phyloP scores from a whole-genome alignment of 164 flowering plant species.

The Sextonia rubra region DNA sequence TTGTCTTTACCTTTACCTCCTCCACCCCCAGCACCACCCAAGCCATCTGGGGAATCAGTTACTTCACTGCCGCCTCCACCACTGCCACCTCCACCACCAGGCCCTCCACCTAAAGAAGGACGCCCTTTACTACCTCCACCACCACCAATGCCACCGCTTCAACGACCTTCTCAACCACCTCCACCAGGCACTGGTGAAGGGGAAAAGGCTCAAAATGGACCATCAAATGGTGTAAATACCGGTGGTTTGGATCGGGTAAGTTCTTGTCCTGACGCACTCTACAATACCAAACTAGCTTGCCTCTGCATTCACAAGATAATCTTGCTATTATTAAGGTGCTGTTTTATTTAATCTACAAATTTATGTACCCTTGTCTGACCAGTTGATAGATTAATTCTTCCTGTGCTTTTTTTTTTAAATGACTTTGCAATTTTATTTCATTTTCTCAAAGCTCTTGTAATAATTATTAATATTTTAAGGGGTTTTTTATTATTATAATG shows the following conservation, averaged over 20 bases:
- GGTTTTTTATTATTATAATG: too few species aligned
- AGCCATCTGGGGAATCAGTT: constrained; percentile 35
- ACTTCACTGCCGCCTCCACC: constrained; percentile 60
- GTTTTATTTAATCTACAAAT: background rate
- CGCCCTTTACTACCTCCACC: constrained; percentile 50
- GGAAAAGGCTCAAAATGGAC: constrained; percentile 32
- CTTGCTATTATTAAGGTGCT: too few species aligned
- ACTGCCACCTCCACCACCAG: constrained; percentile 80
- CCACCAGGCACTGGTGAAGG: constrained; percentile 61
- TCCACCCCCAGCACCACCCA: constrained; percentile 79
- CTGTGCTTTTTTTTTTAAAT: background rate
- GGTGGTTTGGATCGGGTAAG: constrained; percentile 44
- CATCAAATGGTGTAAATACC: constrained; percentile 30
- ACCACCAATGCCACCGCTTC: constrained; percentile 43
- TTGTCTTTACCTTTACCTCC: constrained; percentile 66
- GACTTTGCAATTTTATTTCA: background rate
- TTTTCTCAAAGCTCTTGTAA: too few species aligned
- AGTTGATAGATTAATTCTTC: background rate
- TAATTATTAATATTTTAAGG: too few species aligned
- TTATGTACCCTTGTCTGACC: background rate
- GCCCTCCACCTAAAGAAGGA: constrained; percentile 64
- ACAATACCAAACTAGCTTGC: background rate
- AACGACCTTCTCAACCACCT: constrained; percentile 53
- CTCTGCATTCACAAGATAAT: too few species aligned
- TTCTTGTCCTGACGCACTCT: background rate